Conservation (phyloP, 2,329 filamentous ascomycete species). For the Fusarium oxysporum region DNA sequence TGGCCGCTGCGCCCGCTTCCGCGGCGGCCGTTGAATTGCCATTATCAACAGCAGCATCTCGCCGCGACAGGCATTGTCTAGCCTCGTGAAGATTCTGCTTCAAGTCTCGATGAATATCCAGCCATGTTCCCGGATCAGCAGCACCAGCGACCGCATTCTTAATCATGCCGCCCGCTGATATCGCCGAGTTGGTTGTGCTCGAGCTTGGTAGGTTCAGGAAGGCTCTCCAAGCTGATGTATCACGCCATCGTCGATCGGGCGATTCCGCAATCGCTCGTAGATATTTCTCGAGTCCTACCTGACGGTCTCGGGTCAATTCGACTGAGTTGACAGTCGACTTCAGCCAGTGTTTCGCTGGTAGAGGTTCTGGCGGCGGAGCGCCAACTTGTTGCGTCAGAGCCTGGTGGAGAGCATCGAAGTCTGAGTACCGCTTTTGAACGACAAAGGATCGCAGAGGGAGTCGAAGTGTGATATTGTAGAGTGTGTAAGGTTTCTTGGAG, state of each 20-base stretch:
- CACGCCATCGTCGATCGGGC: constrained; percentile 81
- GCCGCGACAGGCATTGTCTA: constrained; percentile 74
- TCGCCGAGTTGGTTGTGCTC: constrained; percentile 61
- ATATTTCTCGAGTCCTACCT: constrained; percentile 75
- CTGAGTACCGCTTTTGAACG: constrained; percentile 84
- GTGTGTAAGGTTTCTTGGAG: constrained; percentile 74
- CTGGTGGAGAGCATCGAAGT: constrained; percentile 76
- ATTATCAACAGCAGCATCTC: constrained; percentile 65
- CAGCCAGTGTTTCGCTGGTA: constrained; percentile 83
- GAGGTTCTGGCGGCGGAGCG: constrained; percentile 71
- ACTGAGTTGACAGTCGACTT: constrained; percentile 76
- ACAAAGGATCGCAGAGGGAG: constrained; percentile 81
- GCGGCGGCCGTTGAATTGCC: constrained; percentile 58
- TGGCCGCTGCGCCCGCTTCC: constrained; percentile 79
- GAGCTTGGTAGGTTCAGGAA: constrained; percentile 77
- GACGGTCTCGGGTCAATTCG: constrained; percentile 77
- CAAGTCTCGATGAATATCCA: constrained; percentile 80
- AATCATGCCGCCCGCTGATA: constrained; percentile 59
- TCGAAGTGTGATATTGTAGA: constrained; percentile 82
- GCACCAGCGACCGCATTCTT: constrained; percentile 55
- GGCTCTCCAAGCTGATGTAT: constrained; percentile 76
- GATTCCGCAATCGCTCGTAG: constrained; percentile 77
- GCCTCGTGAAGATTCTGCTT: constrained; percentile 73
- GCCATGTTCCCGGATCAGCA: constrained; percentile 75
- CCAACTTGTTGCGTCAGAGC: constrained; percentile 70